phyloP scores from a whole-genome alignment of 805 yeast species.

The Nakazawaea ernobii region DNA sequence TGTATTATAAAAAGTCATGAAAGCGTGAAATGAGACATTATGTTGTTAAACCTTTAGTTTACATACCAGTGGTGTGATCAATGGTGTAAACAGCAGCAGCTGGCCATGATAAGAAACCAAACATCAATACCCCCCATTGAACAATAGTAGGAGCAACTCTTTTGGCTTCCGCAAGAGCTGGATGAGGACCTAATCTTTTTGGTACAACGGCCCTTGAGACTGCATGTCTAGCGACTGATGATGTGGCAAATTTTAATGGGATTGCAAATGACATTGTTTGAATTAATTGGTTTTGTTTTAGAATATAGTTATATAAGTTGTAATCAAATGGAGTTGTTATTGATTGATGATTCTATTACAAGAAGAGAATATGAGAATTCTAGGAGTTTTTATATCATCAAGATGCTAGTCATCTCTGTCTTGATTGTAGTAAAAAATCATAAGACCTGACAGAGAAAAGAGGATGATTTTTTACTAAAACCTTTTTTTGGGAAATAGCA shows the following conservation, averaged over 20 bases:
- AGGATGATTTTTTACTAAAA: too few species aligned
- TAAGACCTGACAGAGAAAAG: too few species aligned
- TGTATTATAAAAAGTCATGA: background rate
- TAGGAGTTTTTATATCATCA: too few species aligned
- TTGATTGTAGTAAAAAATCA: too few species aligned
- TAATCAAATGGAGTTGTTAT: background rate
- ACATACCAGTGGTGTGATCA: conserved; percentile 9
- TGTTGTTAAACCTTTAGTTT: background rate
- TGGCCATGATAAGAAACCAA: conserved; percentile 27
- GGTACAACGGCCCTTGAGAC: conserved; percentile 10
- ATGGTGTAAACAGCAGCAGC: conserved; percentile 1
- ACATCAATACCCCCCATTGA: conserved; percentile 21
- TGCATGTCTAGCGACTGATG: conserved; percentile 14
- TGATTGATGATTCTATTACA: too few species aligned
- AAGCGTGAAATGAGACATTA: background rate
- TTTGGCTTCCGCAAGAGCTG: conserved; percentile 18
- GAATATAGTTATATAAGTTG: background rate
- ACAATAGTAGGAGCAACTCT: conserved; percentile 21
- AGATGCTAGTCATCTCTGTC: too few species aligned
- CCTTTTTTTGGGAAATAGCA: background rate
- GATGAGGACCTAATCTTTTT: conserved; percentile 28
- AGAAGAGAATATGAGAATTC: too few species aligned
- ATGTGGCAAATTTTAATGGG: conserved; percentile 7
- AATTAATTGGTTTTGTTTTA: background rate
- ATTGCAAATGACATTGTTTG: conserved; percentile 10